phyloP scores from a whole-genome alignment of 2,329 filamentous ascomycete species.

The Pseudogymnoascus verrucosus region DNA sequence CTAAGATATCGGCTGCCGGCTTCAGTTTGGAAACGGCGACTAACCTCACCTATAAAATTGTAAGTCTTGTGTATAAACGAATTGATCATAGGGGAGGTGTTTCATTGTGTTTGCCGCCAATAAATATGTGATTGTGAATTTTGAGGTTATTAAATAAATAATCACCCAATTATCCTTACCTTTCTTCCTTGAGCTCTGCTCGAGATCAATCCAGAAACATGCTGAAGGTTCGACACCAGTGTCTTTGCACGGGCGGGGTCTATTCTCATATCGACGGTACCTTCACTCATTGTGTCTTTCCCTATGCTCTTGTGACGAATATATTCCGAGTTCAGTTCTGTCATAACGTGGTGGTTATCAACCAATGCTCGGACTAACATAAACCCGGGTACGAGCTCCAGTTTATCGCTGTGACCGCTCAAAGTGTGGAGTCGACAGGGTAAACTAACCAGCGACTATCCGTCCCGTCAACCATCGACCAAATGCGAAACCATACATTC shows the following conservation, averaged over 20 bases:
- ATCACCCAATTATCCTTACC: slow-evolving; percentile 35
- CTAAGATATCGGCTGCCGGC: slow-evolving; percentile 81
- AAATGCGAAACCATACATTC: neutral
- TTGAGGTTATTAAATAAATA: slow-evolving; percentile 11
- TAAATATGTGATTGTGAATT: neutral
- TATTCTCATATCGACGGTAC: slow-evolving; percentile 45
- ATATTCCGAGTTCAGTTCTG: neutral
- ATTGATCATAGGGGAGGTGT: neutral
- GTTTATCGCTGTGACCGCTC: neutral
- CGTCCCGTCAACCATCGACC: slow-evolving; percentile 5
- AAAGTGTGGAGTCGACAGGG: slow-evolving; percentile 6
- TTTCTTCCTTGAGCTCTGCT: slow-evolving; percentile 45
- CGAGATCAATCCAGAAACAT: slow-evolving; percentile 50
- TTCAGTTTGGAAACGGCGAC: slow-evolving; percentile 97
- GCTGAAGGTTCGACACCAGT: slow-evolving; percentile 54
- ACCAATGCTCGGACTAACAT: neutral
- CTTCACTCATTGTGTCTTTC: slow-evolving; percentile 6
- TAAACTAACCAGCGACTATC: slow-evolving; percentile 7
- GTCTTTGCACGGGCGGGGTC: slow-evolving; percentile 52
- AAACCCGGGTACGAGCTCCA: slow-evolving; percentile 3
- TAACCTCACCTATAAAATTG: slow-evolving; percentile 56
- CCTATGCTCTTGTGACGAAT: neutral
- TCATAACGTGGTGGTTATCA: slow-evolving; percentile 2
- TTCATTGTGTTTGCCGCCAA: slow-evolving; percentile 11
- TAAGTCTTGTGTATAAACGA: slow-evolving; percentile 16